Evolutionary conservation across 2,329 filamentous ascomycete genomes (phyloP).

Genomic region (Xylogone sp.): DNA sequence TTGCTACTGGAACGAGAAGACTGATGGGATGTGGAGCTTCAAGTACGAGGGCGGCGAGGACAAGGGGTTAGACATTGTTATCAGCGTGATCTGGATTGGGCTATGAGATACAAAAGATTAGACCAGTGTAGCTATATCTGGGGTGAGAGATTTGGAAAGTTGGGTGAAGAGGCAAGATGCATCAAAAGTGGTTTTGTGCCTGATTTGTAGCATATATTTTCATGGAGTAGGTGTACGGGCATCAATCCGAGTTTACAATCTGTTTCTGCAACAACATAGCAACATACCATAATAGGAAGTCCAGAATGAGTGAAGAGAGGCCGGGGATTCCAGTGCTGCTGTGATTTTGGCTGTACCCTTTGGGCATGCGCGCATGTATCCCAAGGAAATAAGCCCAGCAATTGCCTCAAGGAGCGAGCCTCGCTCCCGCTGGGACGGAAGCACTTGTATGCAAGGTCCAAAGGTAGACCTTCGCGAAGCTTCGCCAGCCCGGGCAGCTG

Average conservation of each 20-base stretch:
- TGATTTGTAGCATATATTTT: neutral
- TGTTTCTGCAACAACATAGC: neutral
- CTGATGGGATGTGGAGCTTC: conserved; percentile 85
- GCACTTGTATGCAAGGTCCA: too few species aligned
- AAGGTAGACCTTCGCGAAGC: too few species aligned
- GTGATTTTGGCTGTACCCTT: too few species aligned
- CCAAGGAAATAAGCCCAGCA: too few species aligned
- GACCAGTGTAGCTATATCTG: conserved; percentile 60
- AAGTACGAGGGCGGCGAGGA: conserved; percentile 71
- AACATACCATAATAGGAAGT: too few species aligned
- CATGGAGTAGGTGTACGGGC: neutral
- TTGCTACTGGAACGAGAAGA: conserved; percentile 88
- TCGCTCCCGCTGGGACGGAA: too few species aligned
- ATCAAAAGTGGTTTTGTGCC: neutral
- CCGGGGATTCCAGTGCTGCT: too few species aligned
- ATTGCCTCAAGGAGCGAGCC: too few species aligned
- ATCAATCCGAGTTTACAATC: neutral
- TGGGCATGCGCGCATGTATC: too few species aligned
- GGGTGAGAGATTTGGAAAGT: conserved; percentile 74
- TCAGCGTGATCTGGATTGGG: conserved; percentile 76
- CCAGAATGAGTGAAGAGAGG: too few species aligned
- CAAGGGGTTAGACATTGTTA: conserved; percentile 66
- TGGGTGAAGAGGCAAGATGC: conserved; percentile 36
- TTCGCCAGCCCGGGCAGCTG: too few species aligned
- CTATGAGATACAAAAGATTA: conserved; percentile 36